These are phyloP conservation scores for Neckera pumila DNA, from an alignment of 225 moss, liverwort and hornwort genomes.

Conservation along the genomic window DNA sequence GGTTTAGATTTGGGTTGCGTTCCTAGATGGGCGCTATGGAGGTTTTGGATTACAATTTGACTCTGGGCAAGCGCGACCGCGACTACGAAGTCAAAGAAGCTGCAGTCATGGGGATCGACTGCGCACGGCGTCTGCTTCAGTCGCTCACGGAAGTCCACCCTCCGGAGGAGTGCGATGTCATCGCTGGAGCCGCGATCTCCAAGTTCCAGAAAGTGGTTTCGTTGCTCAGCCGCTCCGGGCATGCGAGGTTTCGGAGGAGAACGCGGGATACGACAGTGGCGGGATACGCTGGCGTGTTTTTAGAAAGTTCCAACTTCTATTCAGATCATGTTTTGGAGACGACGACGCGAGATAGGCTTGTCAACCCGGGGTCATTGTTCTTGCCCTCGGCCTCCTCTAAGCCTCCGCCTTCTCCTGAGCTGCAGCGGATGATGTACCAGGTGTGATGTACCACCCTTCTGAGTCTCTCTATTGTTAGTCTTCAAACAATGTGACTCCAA, in stretches of 20 bases:
- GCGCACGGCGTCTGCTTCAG: constrained; percentile 69
- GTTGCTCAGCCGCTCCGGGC: constrained; percentile 48
- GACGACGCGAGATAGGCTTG: neutral
- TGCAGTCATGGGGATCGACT: constrained; percentile 75
- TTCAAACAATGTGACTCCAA: neutral
- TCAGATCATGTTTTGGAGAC: neutral
- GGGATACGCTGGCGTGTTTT: constrained; percentile 29
- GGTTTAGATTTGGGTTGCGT: neutral
- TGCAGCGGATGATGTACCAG: constrained; percentile 36
- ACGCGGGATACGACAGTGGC: constrained; percentile 18
- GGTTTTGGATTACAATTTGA: constrained; percentile 57
- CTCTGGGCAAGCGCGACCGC: constrained; percentile 45
- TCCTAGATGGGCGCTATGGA: constrained; percentile 48
- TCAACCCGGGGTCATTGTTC: constrained; percentile 1
- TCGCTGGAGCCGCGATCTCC: constrained; percentile 53
- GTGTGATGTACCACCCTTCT: neutral
- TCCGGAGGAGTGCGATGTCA: constrained; percentile 29
- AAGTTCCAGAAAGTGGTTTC: constrained; percentile 67
- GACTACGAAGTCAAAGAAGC: constrained; percentile 66
- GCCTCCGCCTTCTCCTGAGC: constrained; percentile 13
- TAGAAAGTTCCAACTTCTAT: constrained; percentile 37
- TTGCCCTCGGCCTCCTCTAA: neutral
- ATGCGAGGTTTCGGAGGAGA: constrained; percentile 51
- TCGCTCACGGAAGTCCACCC: constrained; percentile 62
- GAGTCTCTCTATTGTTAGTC: neutral